These are phyloP conservation scores for Aspergillus japonicus DNA, from an alignment of 2,329 filamentous ascomycete genomes.

Conservation along the genomic window DNA sequence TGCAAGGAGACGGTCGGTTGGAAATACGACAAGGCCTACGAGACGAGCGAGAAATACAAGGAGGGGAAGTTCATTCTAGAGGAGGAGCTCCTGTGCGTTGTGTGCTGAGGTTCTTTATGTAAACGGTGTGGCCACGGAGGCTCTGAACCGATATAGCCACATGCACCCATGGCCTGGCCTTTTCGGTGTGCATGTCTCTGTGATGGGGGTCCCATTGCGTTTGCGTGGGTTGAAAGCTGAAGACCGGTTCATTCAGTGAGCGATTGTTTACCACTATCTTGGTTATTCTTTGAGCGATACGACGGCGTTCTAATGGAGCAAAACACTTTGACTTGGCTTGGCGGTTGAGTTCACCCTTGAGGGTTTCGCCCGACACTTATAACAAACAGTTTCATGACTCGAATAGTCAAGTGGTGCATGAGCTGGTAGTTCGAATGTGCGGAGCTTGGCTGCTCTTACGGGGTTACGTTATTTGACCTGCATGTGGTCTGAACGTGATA, in stretches of 20 bases:
- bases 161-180: not conserved
- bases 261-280: constrained; percentile 12
- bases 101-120: constrained; percentile 49
- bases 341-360: constrained; percentile 7
- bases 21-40: constrained; percentile 98
- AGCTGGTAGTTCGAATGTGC: not conserved
- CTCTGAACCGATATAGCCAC: not conserved
- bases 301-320: constrained; percentile 21
- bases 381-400: not conserved
- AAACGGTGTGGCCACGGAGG: not conserved
- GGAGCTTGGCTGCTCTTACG: not conserved
- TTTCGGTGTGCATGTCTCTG: not conserved
- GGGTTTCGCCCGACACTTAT: constrained; percentile 2
- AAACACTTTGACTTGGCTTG: constrained; percentile 4
- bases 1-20: constrained; percentile 93
- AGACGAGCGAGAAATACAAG: constrained; percentile 93
- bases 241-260: constrained; percentile 20
- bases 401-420: not conserved
- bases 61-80: constrained; percentile 98
- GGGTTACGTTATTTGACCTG: not conserved
- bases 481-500: not conserved
- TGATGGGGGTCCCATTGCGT: not conserved
- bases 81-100: constrained; percentile 81
- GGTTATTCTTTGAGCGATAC: constrained; percentile 13
- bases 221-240: constrained; percentile 2